A percentile compares a stretch with the other conserved stretches of the same genome.
Conservation (phyloP, 1,284 basidiomycete species). For the Boletus semigastroideus region DNA sequence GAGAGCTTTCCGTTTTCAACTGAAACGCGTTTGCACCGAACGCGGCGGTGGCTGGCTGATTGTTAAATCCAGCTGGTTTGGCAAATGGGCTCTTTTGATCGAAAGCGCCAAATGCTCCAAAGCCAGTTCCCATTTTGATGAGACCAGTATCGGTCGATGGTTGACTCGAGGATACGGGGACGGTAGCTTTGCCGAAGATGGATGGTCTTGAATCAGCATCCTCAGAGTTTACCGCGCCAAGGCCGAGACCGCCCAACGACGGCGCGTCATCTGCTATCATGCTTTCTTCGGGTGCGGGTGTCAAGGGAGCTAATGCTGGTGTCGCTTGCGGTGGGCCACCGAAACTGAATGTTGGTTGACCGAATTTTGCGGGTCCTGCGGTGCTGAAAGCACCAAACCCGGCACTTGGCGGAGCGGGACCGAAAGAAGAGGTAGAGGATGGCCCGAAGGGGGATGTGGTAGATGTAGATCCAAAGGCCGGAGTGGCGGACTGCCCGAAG, state of each 20-base stretch:
- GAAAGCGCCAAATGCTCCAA: slow-evolving; percentile 39
- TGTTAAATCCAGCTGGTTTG: slow-evolving; percentile 18
- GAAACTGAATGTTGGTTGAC: slow-evolving; percentile 32
- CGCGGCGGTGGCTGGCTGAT: slow-evolving; percentile 3
- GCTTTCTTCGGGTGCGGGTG: slow-evolving; percentile 34
- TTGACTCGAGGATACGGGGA: slow-evolving; percentile 8
- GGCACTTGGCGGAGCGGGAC: slow-evolving; percentile 16
- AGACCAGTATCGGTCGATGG: slow-evolving; percentile 14
- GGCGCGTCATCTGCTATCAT: slow-evolving; percentile 38
- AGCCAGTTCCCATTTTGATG: slow-evolving; percentile 41
- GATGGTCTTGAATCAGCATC: slow-evolving; percentile 30
- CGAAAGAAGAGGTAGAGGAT: slow-evolving; percentile 20
- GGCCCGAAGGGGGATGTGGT: slow-evolving; percentile 21
- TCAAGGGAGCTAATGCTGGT: slow-evolving; percentile 9
- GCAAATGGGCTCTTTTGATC: slow-evolving; percentile 29
- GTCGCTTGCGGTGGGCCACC: slow-evolving; percentile 13
- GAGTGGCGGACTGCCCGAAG: slow-evolving; percentile 31
- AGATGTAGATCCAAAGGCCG: slow-evolving; percentile 17
- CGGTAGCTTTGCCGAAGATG: slow-evolving; percentile 36
- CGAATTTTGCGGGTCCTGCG: slow-evolving; percentile 34
- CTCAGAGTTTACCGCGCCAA: slow-evolving; percentile 33
- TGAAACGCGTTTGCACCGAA: slow-evolving; percentile 19
- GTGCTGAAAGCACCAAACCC: slow-evolving; percentile 37
- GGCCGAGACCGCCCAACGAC: slow-evolving; percentile 37
- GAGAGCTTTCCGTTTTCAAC: slow-evolving; percentile 7